Evolutionary conservation across 2,329 filamentous ascomycete genomes (phyloP).

Genomic region (Chaetomium olivaceum): DNA sequence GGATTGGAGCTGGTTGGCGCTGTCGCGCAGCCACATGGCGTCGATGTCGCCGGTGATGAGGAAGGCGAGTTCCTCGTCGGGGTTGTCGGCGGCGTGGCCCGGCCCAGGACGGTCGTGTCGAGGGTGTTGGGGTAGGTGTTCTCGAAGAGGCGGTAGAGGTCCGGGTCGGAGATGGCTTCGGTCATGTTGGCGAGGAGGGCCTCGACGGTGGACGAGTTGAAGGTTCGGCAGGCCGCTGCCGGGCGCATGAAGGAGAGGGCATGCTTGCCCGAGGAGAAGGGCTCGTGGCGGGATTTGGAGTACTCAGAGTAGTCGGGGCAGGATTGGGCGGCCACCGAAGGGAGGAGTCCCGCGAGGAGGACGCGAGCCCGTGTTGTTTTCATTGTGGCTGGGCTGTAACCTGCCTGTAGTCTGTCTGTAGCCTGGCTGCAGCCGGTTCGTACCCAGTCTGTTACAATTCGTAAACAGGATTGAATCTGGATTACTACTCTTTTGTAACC

Average conservation of each 20-base stretch:
- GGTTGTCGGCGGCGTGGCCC: slow-evolving; percentile 57
- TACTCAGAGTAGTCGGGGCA: slow-evolving; percentile 69
- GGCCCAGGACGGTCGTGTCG: slow-evolving; percentile 72
- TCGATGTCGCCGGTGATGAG: slow-evolving; percentile 59
- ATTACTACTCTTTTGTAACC: background rate
- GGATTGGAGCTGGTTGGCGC: slow-evolving; percentile 69
- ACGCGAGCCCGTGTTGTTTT: background rate
- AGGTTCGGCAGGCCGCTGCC: slow-evolving; percentile 73
- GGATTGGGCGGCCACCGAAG: slow-evolving; percentile 13
- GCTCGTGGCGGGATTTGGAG: slow-evolving; percentile 61
- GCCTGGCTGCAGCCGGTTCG: too few relatives aligned
- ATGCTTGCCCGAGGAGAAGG: slow-evolving; percentile 75
- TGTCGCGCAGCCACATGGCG: slow-evolving; percentile 44
- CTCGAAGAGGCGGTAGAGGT: slow-evolving; percentile 69
- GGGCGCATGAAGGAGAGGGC: slow-evolving; percentile 81
- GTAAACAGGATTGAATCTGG: background rate
- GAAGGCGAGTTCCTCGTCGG: slow-evolving; percentile 64
- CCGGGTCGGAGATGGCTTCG: slow-evolving; percentile 70
- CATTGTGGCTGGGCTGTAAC: background rate
- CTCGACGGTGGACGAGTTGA: slow-evolving; percentile 75
- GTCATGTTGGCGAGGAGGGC: slow-evolving; percentile 71
- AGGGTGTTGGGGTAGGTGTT: slow-evolving; percentile 76
- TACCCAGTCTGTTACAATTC: background rate
- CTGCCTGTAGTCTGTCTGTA: background rate
- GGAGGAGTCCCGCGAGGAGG: slow-evolving; percentile 5